Conservation (phyloP, 2,329 filamentous ascomycete genomes). For the Periglandula ipomoeae region DNA sequence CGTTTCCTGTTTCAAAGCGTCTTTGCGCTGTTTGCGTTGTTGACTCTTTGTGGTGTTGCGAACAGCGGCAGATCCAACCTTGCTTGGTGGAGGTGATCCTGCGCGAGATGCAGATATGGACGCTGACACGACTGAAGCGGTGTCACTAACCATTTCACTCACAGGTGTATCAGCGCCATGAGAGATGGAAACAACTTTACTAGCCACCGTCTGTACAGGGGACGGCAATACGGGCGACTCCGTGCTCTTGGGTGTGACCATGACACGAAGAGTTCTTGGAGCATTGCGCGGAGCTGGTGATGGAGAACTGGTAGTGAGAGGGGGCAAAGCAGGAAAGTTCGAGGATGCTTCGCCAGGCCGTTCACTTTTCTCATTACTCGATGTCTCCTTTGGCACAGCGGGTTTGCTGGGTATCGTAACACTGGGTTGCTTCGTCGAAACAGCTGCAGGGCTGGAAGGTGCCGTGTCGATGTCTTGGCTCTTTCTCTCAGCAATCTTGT, state of each 20-base stretch:
- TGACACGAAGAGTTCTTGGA: conserved; percentile 59
- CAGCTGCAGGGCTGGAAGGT: neutral
- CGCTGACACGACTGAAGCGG: conserved; percentile 62
- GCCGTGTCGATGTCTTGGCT: neutral
- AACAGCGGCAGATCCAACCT: conserved; percentile 59
- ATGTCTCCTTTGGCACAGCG: neutral
- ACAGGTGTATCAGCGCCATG: conserved; percentile 61
- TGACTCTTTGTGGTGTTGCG: conserved; percentile 68
- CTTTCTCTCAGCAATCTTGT: conserved; percentile 22
- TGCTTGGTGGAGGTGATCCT: conserved; percentile 57
- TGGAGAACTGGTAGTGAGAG: conserved; percentile 32
- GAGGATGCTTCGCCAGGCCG: conserved; percentile 19
- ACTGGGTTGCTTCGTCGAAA: neutral
- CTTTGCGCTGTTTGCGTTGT: conserved; percentile 66
- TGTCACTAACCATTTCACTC: conserved; percentile 70
- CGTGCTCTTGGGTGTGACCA: conserved; percentile 43
- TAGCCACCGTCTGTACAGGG: conserved; percentile 19
- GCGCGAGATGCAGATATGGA: conserved; percentile 60
- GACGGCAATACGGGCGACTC: conserved; percentile 40
- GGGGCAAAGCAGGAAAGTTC: conserved; percentile 42
- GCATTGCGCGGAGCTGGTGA: conserved; percentile 42
- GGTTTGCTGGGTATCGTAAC: neutral
- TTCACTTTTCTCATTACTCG: conserved; percentile 2
- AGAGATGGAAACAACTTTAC: conserved; percentile 20
- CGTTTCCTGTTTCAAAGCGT: conserved; percentile 55